Percentiles rank a stretch among this genome's conserved stretches.
These are phyloP conservation scores for Carpinus fangiana DNA, from an alignment of 306 rosid genomes.

Conservation along the genomic window DNA sequence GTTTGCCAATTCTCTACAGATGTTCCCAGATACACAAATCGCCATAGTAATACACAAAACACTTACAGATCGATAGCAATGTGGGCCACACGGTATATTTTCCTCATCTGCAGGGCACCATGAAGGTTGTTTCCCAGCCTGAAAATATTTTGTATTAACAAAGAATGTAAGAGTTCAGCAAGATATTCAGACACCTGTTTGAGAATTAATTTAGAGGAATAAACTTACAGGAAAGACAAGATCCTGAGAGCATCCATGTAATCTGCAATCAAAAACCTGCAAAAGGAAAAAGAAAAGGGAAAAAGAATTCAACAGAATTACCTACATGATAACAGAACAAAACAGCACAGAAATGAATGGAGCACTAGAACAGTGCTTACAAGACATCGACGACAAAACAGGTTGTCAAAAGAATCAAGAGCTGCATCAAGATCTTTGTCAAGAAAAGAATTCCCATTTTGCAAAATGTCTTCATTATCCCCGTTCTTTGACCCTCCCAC, in stretches of 20 bases:
- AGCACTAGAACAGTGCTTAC: conserved; percentile 45
- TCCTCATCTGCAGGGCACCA: conserved; percentile 69
- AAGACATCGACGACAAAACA: conserved; percentile 96
- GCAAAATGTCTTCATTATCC: conserved; percentile 55
- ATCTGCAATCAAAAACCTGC: conserved; percentile 94
- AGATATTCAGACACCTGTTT: conserved; percentile 7
- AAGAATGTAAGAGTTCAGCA: conserved; percentile 10
- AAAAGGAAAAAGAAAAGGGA: conserved; percentile 25
- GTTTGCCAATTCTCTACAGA: conserved; percentile 3
- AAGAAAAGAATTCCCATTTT: conserved; percentile 58
- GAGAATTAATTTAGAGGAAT: conserved; percentile 10
- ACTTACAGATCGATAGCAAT: conserved; percentile 79
- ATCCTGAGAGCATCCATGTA: conserved; percentile 99
- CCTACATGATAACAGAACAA: conserved; percentile 6
- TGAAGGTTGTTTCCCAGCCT: conserved; percentile 84
- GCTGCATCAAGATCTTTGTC: conserved; percentile 98
- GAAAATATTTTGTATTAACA: conserved; percentile 36
- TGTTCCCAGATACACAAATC: conserved; percentile 11
- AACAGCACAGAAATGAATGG: conserved; percentile 21
- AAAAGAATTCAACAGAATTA: conserved; percentile 23
- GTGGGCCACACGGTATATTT: conserved; percentile 73
- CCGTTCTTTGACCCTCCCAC: conserved; percentile 51
- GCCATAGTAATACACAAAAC: conserved; percentile 11
- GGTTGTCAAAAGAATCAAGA: conserved; percentile 95
- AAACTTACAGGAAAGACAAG: conserved; percentile 90